Evolutionary conservation across 139 green algal genomes (phyloP), one percentile per base, ranked within the genome.

Genomic region (Eudorina sp.): DNA sequence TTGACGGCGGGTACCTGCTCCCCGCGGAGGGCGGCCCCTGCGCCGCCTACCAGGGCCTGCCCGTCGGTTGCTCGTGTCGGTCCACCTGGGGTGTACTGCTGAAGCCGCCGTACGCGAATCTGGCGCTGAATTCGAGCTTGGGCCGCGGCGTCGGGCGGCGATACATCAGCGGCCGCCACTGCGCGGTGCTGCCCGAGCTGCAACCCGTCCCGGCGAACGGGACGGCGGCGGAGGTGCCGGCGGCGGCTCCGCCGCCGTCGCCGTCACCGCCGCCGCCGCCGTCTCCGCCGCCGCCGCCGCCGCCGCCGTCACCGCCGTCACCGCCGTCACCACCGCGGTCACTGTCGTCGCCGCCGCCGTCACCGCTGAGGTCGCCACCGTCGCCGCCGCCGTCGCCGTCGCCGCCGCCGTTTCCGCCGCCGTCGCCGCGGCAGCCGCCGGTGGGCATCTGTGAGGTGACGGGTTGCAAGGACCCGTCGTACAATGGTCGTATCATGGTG

Each of bases 401-500:
- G 13, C 34, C 3, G 25, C 29, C 62, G 25, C 62, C n/a, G 62
- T 21, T 55, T 9, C 13, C 48, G 48, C 48, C 48, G 48, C 9
- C 48, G 70, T 23, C 1, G 38, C 40, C 0, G 40, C 70, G 19
- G 70, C 7, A 34, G 40, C 70, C n/a, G n/a, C n/a, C n/a, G 0
- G 78, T 53, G 55, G 78, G 78, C n/a, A 41, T 76, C 29, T 86
- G 80, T 34, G 58, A 76, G 58, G 62, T 60, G 58, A 29, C 41
- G 14, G 55, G 55, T n/a, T 86, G 80, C 60, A 48, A 36, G 4
- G 31, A 86, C 11, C 16, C 3, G 2, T 16, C 41, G 18, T 38
- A 62, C 29, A 76, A 73, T 27, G 80, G 80, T 1, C 80, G 80
- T 8, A 66, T 86, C 60, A 86, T 86, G 80, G 62, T 76, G 18